These are phyloP conservation scores for Globisporangium perplexum DNA, from an alignment of 352 stramenopile genomes.

Conservation along the genomic window DNA sequence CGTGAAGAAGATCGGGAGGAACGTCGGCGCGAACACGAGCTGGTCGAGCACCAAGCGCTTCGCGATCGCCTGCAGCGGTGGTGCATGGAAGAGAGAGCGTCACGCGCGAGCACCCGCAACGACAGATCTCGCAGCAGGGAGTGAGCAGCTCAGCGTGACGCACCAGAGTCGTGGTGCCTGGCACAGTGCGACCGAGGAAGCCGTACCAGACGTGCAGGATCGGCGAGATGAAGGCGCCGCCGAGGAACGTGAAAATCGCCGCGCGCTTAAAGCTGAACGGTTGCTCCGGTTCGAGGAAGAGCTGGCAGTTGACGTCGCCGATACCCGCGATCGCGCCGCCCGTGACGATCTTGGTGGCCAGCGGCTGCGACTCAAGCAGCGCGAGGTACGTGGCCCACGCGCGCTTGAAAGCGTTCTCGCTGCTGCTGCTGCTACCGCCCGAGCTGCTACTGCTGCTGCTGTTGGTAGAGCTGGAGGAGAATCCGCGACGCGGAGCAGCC, in stretches of 20 bases:
- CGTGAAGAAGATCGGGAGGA: slow-evolving; percentile 72
- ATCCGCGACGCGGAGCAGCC: background rate
- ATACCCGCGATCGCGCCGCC: slow-evolving; percentile 49
- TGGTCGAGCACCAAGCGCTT: slow-evolving; percentile 77
- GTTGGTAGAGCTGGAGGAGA: background rate
- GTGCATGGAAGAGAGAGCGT: background rate
- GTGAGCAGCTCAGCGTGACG: background rate
- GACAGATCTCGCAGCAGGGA: background rate
- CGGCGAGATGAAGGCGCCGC: slow-evolving; percentile 56
- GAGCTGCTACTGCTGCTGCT: background rate
- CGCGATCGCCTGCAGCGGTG: slow-evolving; percentile 22
- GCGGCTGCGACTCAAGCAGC: slow-evolving; percentile 48
- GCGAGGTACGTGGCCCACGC: slow-evolving; percentile 48
- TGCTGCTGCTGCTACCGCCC: background rate
- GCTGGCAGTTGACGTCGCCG: slow-evolving; percentile 67
- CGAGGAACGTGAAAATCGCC: slow-evolving; percentile 64
- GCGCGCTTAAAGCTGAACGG: slow-evolving; percentile 42
- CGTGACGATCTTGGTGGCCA: slow-evolving; percentile 66
- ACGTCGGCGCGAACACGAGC: slow-evolving; percentile 66
- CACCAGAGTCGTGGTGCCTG: slow-evolving; percentile 25
- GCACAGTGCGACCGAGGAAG: slow-evolving; percentile 36
- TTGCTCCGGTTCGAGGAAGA: slow-evolving; percentile 34
- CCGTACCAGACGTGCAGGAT: slow-evolving; percentile 80
- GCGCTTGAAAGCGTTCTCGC: slow-evolving; percentile 15
- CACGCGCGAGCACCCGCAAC: background rate